Base-by-base conservation (phyloP, 2,329 filamentous ascomycete species). In the Ophiostoma populinum region DNA sequence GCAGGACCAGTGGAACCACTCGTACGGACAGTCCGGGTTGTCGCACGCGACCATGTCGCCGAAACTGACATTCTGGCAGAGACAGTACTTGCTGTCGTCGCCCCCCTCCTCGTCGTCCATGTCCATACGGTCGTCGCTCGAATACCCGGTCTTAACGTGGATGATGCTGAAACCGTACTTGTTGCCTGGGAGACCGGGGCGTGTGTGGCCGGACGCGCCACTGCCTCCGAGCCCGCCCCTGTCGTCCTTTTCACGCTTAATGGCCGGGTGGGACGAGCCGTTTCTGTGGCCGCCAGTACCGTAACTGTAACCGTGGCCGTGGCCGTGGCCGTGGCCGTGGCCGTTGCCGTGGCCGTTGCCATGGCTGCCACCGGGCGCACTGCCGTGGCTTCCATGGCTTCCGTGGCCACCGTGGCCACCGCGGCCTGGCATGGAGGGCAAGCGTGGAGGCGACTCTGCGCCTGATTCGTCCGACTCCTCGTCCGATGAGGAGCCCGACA, bases 31-130 rank as follows among this genome's bases (percentile, higher is more conserved):
- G 44, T 75, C 67, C 39, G 79, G 73, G 53, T 87, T 87, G 59
- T 90, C 81, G 58, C 81, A 90, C 20, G 80, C 81, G 43, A 90
- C 80, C 81, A 90, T 90, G 49, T 87, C 78, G 41, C 81, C 81
- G 49, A 80, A 85, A 54, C 78, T 83, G 44, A 86, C 77, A 47
- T 79, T 79, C 52, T 86, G 77, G 54, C 81, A 90, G 20, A 77
- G 65, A 56, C 81, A 90, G 56, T 90, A 90, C 53, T 82, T 80
- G 50, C 79, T 76, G 55, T 85, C 79, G 42, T 77, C 75, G 36
- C 73, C 74, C 27, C 76, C 77, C 37, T 82, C 78, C 33, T 82
- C 77, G 21, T 77, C 74, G 16, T 71, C 63, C 44, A 53, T 62
- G 19, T 66, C 66, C 46, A 70, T 56, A 40, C 56, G 51, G 47